Evolutionary conservation across 371 early-diverging fungal species (phyloP).

Genomic region (Mortierella sp.): DNA sequence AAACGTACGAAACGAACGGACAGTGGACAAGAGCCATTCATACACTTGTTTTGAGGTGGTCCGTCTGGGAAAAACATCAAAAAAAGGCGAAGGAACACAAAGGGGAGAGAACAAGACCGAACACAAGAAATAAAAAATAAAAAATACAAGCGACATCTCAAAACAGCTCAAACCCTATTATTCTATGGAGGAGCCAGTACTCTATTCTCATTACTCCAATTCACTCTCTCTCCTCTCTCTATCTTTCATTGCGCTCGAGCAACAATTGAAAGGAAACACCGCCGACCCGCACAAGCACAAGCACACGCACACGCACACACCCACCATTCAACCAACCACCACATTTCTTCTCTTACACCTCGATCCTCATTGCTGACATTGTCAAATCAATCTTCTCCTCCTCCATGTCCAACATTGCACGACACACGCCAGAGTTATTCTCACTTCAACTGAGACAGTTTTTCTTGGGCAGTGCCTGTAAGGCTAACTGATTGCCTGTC

Average conservation of each 20-base stretch:
- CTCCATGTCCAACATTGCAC: not conserved
- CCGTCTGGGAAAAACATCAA: constrained; percentile 23
- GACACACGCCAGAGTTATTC: too few species aligned
- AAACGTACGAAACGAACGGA: not conserved
- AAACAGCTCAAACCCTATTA: constrained; percentile 1
- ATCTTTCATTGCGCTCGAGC: not conserved
- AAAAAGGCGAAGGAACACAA: not conserved
- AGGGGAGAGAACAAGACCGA: too few species aligned
- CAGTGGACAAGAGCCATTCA: not conserved
- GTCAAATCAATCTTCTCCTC: not conserved
- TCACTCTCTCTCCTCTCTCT: not conserved
- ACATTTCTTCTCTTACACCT: not conserved
- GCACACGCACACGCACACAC: not conserved
- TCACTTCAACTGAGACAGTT: not conserved
- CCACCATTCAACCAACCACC: not conserved
- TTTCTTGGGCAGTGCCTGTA: not conserved
- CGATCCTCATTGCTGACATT: not conserved
- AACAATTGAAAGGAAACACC: constrained; percentile 8
- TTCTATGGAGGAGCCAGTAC: not conserved
- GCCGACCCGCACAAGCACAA: not conserved
- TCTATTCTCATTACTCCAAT: not conserved
- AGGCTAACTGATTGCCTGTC: not conserved
- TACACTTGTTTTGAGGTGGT: not conserved
- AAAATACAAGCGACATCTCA: not conserved
- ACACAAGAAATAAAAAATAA: not conserved